Evolutionary conservation across 495 filamentous ascomycete species (phyloP), one percentile per base, ranked within the genome.

Genomic region (Jackrogersella minutella): DNA sequence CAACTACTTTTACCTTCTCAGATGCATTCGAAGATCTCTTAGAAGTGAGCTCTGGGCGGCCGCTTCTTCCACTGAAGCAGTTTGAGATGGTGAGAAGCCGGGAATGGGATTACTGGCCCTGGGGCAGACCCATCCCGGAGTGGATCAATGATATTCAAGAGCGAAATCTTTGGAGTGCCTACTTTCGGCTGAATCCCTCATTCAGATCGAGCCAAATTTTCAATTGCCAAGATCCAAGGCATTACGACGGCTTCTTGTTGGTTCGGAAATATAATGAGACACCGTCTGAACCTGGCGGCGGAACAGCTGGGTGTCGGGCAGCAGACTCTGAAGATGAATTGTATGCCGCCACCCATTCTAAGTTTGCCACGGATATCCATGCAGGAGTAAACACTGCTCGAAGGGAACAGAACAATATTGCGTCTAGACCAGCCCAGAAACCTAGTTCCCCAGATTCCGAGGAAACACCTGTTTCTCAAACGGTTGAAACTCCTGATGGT

Each of bases 11-110:
- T 10, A 77, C 73, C 17, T 81, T 79, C 71, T 49, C 63, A 11
- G 78, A 81, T 37, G 78, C 78, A 49, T 80, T 79, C 43, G 77
- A 81, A 47, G 79, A 81, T 60, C 72, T 81, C 19, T 62, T 81
- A 4, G 63, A 58, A 1, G 73, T 57, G 8, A 66, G 55, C 28
- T 68, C 77, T 2, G 78, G 73, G 0, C 39, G 59, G 14, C 68
- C 61, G 21, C 62, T 69, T 11, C 49, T 55, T 31, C 41, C 28
- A 30, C 37, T n/a, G 67, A n/a, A 72, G 17, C 36, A 39, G n/a
- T 36, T 49, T 28, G 69, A 71, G 10, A 34, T 36, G 10, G 7
- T 49, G 5, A 17, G 37, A 9, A 56, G n/a, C n/a, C n/a, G n/a
- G n/a, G n/a, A n/a, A n/a, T n/a, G n/a, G n/a, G n/a, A n/a, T n/a